phyloP scores from a whole-genome alignment of 352 stramenopile species.

The Globisporangium canariense region DNA sequence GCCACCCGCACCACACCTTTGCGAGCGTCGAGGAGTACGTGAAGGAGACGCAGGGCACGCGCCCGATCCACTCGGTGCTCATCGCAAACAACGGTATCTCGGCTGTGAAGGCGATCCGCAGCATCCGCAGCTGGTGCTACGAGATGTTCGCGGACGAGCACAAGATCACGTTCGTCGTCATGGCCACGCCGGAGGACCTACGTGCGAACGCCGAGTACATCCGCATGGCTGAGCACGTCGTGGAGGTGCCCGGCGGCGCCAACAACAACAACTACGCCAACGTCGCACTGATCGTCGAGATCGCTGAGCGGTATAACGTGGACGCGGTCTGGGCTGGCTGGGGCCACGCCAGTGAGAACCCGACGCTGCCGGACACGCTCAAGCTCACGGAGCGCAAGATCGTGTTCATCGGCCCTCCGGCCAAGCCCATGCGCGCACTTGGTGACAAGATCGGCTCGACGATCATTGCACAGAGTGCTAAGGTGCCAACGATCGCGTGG shows the following conservation, averaged over 20 bases:
- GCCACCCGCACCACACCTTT: constrained; percentile 73
- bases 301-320: constrained; percentile 94
- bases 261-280: constrained; percentile 99
- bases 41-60: constrained; percentile 81
- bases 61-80: constrained; percentile 95
- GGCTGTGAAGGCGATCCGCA: constrained; percentile 99
- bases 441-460: constrained; percentile 99
- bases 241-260: constrained; percentile 98
- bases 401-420: constrained; percentile 97
- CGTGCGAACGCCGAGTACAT: constrained; percentile 99
- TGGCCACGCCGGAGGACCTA: constrained; percentile 99
- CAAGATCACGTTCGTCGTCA: constrained; percentile 97
- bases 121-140: constrained; percentile 98
- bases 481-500: constrained; percentile 99
- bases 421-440: constrained; percentile 97
- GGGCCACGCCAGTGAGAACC: constrained; percentile 99
- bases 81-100: constrained; percentile 99
- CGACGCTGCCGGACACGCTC: constrained; percentile 94
- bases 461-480: constrained; percentile 99
- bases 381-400: constrained; percentile 90
- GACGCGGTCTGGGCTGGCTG: constrained; percentile 98
- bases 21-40: constrained; percentile 92
- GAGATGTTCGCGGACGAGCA: constrained; percentile 96
- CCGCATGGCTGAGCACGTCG: constrained; percentile 99
- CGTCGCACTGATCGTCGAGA: constrained; percentile 98